phyloP scores from a whole-genome alignment of 768 basidiomycete species.

The Candolleomyces aberdarensis region DNA sequence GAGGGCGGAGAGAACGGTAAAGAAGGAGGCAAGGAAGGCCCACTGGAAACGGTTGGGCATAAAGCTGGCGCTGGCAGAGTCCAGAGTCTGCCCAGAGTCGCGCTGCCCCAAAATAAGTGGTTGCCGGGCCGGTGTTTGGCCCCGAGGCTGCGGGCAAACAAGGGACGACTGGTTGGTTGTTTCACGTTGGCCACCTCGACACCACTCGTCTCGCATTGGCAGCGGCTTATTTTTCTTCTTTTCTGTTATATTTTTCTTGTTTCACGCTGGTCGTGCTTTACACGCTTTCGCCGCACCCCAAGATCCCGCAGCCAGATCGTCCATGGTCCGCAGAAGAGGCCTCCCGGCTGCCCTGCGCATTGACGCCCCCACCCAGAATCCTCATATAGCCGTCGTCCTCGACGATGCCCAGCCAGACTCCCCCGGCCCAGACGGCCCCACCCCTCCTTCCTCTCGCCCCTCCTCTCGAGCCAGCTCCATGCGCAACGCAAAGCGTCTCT shows the following conservation, averaged over 20 bases:
- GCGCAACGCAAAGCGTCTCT: slow-evolving; percentile 74
- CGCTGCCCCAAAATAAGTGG: too few species aligned
- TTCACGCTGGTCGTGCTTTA: slow-evolving; percentile 43
- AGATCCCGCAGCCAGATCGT: background rate
- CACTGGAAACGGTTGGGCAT: slow-evolving; percentile 60
- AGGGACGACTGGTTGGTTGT: too few species aligned
- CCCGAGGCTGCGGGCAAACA: too few species aligned
- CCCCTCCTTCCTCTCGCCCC: slow-evolving; percentile 50
- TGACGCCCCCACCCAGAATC: slow-evolving; percentile 45
- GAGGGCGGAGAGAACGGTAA: slow-evolving; percentile 46
- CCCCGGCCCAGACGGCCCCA: slow-evolving; percentile 48
- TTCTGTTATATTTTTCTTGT: slow-evolving; percentile 24
- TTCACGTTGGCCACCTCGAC: too few species aligned
- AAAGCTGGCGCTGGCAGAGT: background rate
- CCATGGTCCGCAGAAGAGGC: slow-evolving; percentile 46
- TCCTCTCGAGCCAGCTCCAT: slow-evolving; percentile 26
- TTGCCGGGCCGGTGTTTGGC: too few species aligned
- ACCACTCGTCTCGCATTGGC: too few species aligned
- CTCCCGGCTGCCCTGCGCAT: slow-evolving; percentile 58
- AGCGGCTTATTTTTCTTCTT: slow-evolving; percentile 14
- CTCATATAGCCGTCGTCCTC: slow-evolving; percentile 46
- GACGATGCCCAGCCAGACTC: slow-evolving; percentile 31
- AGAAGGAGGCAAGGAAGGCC: slow-evolving; percentile 53
- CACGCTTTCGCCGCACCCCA: background rate
- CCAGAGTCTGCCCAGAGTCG: background rate